Evolutionary conservation across 306 rosid species (phyloP).

Genomic region (Fragaria iinumae): DNA sequence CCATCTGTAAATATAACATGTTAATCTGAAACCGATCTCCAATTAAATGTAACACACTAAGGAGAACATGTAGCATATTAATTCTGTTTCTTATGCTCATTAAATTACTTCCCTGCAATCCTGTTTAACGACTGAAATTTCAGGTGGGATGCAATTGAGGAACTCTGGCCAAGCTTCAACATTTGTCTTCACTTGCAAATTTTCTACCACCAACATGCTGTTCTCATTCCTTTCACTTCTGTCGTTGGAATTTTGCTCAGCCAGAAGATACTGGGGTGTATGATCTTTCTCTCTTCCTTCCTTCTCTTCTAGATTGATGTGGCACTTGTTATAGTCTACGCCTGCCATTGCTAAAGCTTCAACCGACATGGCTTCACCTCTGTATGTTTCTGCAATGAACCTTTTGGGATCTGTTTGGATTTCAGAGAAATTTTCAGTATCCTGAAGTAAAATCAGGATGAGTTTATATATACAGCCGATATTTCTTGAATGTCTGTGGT

Average conservation of each 20-base stretch:
- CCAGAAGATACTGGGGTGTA: constrained; percentile 28
- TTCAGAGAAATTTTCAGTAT: not conserved
- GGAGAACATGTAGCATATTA: not conserved
- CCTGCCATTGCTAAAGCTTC: constrained; percentile 54
- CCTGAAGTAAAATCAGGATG: not conserved
- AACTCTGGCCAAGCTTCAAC: constrained; percentile 7
- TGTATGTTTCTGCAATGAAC: not conserved
- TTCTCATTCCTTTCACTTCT: constrained; percentile 19
- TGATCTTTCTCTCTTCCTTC: constrained; percentile 7
- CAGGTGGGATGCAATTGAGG: not conserved
- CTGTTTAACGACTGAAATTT: not conserved
- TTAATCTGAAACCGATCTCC: not conserved
- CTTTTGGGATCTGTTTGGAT: not conserved
- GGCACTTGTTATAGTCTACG: constrained; percentile 30
- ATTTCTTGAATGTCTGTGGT: not conserved
- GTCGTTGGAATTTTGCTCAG: not conserved
- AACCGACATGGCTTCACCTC: constrained; percentile 24
- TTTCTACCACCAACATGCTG: constrained; percentile 18
- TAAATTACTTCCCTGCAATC: not conserved
- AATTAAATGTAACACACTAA: not conserved
- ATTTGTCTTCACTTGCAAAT: not conserved
- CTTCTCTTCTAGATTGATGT: constrained; percentile 25
- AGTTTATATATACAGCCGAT: constrained; percentile 1
- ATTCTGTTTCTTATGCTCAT: constrained; percentile 1
- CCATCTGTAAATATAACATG: not conserved